Evolutionary conservation across 495 filamentous ascomycete genomes (phyloP).

Genomic region (Xylaria acuta): DNA sequence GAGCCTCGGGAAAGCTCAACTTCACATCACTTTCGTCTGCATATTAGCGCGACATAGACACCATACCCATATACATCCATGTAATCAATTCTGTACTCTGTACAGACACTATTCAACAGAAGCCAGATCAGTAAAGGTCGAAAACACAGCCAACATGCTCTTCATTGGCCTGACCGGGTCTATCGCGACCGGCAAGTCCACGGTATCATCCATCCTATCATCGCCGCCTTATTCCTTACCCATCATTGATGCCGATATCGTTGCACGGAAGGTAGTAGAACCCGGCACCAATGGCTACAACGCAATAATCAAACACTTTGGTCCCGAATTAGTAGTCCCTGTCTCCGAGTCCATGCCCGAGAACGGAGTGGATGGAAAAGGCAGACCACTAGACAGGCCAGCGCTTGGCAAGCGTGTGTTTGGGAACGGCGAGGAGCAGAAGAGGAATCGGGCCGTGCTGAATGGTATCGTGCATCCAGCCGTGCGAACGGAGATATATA

Average conservation of each 20-base stretch:
- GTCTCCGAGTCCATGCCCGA: slow-evolving; percentile 48
- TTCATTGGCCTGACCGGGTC: slow-evolving; percentile 96
- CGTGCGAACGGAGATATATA: slow-evolving; percentile 78
- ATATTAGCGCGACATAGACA: background rate
- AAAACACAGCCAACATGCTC: slow-evolving; percentile 66
- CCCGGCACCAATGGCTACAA: slow-evolving; percentile 85
- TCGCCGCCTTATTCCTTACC: slow-evolving; percentile 82
- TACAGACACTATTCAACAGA: background rate
- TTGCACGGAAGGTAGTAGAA: slow-evolving; percentile 89
- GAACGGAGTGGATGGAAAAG: slow-evolving; percentile 54
- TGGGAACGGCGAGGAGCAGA: slow-evolving; percentile 68
- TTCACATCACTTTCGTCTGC: slow-evolving; percentile 12
- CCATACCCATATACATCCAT: background rate
- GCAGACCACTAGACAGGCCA: slow-evolving; percentile 79
- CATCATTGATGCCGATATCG: slow-evolving; percentile 91
- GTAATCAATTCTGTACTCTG: background rate
- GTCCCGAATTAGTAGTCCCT: slow-evolving; percentile 75
- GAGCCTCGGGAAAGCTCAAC: slow-evolving; percentile 21
- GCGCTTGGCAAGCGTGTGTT: slow-evolving; percentile 87
- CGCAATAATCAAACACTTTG: slow-evolving; percentile 79
- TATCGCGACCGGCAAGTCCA: slow-evolving; percentile 98
- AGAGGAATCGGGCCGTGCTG: slow-evolving; percentile 71
- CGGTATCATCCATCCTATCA: slow-evolving; percentile 83
- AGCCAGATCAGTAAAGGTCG: background rate
- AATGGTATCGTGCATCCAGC: slow-evolving; percentile 94